Base-by-base conservation (phyloP, 2,329 filamentous ascomycete genomes). In the Ambrosiella beaveri region DNA sequence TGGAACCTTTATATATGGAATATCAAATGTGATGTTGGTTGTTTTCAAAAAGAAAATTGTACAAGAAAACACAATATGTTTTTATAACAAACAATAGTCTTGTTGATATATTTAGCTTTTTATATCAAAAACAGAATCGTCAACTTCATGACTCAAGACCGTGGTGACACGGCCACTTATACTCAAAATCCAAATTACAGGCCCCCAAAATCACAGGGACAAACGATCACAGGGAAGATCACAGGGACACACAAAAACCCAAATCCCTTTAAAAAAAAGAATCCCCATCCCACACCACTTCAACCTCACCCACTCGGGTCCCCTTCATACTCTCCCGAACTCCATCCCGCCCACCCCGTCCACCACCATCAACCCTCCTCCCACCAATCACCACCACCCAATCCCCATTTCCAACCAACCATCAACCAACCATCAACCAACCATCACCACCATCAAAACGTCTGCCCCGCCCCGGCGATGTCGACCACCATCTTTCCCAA, bases 191-290 rank as follows among this genome's bases (percentile, higher is more conserved):
- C 3, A 13, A 13, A 38, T 27, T 47, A 47, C 47, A 47, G 17
- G 44, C 44, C 40, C 51, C 44, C 56, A 19, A 53, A 47, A 35
- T 59, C 58, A 50, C 45, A 58, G 50, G 59, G 54, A 60, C 57
- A 63, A 55, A 57, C 65, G 58, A 64, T 66, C 65, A 66, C 64
- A 66, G 64, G 64, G 64, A 65, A 61, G 63, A 61, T 64, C 63
- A 65, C 64, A 66, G 63, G 64, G 63, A 66, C 64, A 65, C 62
- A 61, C 50, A 60, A 45, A 55, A 53, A 13, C 50, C 19, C n/a
- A 54, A 38, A 55, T 39, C 12, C 39, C 50, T 15, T 13, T 7
- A 13, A 2, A 13, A 13, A n/a, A n/a, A n/a, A 47, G 5, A 47
- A 47, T 15, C 8, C 9, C n/a, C 9, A 15, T 47, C n/a, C 4